Conservation (phyloP, 805 yeast species). For the Diddensiella santjacobensis region DNA sequence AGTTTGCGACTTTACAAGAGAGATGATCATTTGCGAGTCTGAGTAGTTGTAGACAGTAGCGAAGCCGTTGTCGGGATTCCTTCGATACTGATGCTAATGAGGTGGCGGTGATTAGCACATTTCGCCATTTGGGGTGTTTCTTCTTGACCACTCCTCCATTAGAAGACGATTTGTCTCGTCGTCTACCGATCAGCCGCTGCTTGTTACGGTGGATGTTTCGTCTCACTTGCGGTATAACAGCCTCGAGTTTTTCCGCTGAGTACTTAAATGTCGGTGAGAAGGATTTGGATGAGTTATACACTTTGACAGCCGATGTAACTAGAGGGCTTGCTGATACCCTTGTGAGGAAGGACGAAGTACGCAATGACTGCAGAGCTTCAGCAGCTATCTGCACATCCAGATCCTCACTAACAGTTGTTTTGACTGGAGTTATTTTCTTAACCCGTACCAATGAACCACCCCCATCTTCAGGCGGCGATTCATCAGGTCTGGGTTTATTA, state of each 20-base stretch:
- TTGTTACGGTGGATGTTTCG: background rate
- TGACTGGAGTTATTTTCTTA: background rate
- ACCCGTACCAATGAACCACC: background rate
- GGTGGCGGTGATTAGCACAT: slow-evolving; percentile 33
- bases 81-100: slow-evolving; percentile 44
- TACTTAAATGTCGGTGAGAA: slow-evolving; percentile 49
- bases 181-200: background rate
- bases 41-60: slow-evolving; percentile 74
- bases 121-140: slow-evolving; percentile 27
- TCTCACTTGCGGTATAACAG: slow-evolving; percentile 10
- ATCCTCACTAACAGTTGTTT: slow-evolving; percentile 3
- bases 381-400: slow-evolving; percentile 26
- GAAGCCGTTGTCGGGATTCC: slow-evolving; percentile 71
- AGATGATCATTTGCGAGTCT: slow-evolving; percentile 78
- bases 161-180: background rate
- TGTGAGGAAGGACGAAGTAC: slow-evolving; percentile 17
- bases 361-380: slow-evolving; percentile 28
- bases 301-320: slow-evolving; percentile 31
- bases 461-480: background rate
- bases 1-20: slow-evolving; percentile 57
- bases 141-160: slow-evolving; percentile 4
- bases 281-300: slow-evolving; percentile 35
- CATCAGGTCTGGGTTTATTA: background rate
- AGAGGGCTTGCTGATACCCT: slow-evolving; percentile 21
- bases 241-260: slow-evolving; percentile 46